Conservation (phyloP, 768 basidiomycete species). For the Boletellus sp. region DNA sequence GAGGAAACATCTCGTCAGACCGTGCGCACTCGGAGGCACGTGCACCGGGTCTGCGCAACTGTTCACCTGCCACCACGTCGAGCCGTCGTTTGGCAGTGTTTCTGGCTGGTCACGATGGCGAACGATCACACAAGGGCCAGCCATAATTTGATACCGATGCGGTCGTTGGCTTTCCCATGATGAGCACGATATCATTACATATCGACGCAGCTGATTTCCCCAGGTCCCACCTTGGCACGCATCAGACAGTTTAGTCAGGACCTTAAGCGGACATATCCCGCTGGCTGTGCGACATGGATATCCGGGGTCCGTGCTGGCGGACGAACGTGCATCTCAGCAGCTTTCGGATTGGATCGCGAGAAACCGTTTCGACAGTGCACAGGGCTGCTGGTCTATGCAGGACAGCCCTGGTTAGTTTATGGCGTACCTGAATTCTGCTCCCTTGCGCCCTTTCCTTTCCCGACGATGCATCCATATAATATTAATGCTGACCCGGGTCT, state of each 20-base stretch:
- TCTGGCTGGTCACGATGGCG: no score
- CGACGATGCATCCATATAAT: conserved; percentile 11
- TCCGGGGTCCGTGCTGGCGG: conserved; percentile 1
- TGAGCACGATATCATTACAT: no score
- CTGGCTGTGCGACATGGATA: background rate
- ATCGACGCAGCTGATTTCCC: background rate
- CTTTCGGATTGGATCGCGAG: conserved; percentile 14
- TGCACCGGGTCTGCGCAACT: no score
- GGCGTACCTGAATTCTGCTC: conserved; percentile 18
- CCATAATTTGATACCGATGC: no score
- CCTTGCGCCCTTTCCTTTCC: conserved; percentile 6
- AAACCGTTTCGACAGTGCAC: conserved; percentile 2
- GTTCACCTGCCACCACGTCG: no score
- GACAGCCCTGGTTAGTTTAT: background rate
- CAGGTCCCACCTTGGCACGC: background rate
- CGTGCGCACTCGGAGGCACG: no score
- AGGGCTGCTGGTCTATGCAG: conserved; percentile 14
- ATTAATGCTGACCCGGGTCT: conserved; percentile 1
- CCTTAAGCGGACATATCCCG: background rate
- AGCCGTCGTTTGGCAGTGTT: no score
- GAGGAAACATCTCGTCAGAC: no score
- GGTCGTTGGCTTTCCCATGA: no score
- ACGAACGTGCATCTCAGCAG: conserved; percentile 10
- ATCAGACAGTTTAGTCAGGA: no score
- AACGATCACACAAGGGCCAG: no score